Evolutionary conservation across 1,284 basidiomycete genomes (phyloP).

Genomic region (Moniliella sp.): DNA sequence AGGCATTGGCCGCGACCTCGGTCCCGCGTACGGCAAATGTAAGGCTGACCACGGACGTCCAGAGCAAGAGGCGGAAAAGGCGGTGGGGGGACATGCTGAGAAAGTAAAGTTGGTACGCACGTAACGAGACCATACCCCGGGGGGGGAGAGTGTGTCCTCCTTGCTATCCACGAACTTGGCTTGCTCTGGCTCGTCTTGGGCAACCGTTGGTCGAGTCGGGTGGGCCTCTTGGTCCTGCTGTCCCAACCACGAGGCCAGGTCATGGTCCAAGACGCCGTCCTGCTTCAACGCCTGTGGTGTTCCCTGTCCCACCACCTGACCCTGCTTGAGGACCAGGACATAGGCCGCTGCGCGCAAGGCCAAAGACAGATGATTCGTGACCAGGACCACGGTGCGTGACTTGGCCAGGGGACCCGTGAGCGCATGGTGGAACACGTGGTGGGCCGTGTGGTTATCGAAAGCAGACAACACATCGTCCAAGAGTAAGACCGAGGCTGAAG

Average conservation of each 20-base stretch:
- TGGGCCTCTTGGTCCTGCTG: too few species aligned
- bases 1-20: not conserved
- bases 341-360: constrained; percentile 8
- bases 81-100: too few species aligned
- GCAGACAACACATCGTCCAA: constrained; percentile 4
- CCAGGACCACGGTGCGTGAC: constrained; percentile 1
- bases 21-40: not conserved
- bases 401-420: constrained; percentile 6
- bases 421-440: constrained; percentile 5
- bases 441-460: constrained; percentile 3
- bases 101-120: too few species aligned
- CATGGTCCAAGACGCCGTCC: too few species aligned
- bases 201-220: too few species aligned
- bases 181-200: too few species aligned
- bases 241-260: too few species aligned
- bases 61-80: too few species aligned
- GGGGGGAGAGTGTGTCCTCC: too few species aligned
- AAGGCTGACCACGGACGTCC: not conserved
- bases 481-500: constrained; percentile 2
- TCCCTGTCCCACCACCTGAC: constrained; percentile 6
- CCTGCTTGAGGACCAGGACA: constrained; percentile 16
- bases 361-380: constrained; percentile 11
- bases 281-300: constrained; percentile 3
- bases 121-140: too few species aligned
- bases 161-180: too few species aligned